Percentiles rank a stretch among this genome's conserved stretches.
phyloP scores from a whole-genome alignment of 768 basidiomycete genomes.

The Lactarius indigo region DNA sequence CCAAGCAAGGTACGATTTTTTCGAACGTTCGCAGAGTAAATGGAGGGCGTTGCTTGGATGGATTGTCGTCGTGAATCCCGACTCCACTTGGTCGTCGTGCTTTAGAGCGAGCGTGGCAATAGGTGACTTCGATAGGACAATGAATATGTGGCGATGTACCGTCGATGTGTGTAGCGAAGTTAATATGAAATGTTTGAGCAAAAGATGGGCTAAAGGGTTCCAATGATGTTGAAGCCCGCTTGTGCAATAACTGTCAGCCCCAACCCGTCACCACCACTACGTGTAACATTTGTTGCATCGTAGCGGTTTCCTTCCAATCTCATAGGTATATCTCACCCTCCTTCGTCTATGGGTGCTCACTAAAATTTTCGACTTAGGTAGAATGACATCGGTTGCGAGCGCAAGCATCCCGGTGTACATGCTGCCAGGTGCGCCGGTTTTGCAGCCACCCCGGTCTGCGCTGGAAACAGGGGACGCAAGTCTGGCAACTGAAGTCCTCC shows the following conservation, averaged over 20 bases:
- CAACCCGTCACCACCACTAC: slow-evolving; percentile 21
- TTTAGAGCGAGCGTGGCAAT: background rate
- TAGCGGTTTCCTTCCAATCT: slow-evolving; percentile 14
- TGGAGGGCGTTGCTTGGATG: background rate
- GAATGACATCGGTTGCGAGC: slow-evolving; percentile 71
- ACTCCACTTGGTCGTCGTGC: background rate
- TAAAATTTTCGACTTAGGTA: slow-evolving; percentile 12
- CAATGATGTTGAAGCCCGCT: slow-evolving; percentile 11
- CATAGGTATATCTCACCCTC: background rate
- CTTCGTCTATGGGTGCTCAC: slow-evolving; percentile 6
- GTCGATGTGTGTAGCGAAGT: slow-evolving; percentile 2
- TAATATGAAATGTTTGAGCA: slow-evolving; percentile 13
- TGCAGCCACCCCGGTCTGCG: slow-evolving; percentile 78
- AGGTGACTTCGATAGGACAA: slow-evolving; percentile 1
- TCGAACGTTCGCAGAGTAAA: background rate
- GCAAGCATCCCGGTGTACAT: slow-evolving; percentile 66
- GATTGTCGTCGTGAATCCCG: background rate
- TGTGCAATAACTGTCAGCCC: slow-evolving; percentile 22
- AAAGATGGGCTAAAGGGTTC: slow-evolving; percentile 7
- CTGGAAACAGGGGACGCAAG: slow-evolving; percentile 55
- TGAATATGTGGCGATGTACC: slow-evolving; percentile 7
- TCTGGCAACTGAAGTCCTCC: slow-evolving; percentile 86
- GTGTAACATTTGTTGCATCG: slow-evolving; percentile 19
- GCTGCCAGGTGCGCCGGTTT: slow-evolving; percentile 66
- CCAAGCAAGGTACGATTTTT: background rate